A percentile compares a stretch with the other conserved stretches of the same genome.
Conservation (phyloP, 176 grass and related monocot genomes). For the Rhynchospora pubera region DNA sequence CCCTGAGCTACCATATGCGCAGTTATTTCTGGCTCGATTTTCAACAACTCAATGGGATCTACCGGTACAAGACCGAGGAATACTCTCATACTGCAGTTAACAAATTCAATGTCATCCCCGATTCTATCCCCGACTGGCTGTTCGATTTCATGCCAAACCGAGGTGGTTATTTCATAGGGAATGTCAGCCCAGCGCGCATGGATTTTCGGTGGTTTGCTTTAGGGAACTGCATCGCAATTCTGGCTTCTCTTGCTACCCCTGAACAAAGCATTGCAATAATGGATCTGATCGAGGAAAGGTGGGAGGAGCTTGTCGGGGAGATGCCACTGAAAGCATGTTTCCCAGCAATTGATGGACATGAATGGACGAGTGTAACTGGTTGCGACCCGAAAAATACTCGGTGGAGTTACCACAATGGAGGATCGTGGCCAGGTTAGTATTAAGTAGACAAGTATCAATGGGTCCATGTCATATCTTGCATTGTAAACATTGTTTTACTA, state of each 20-base stretch:
- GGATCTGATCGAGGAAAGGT: slow-evolving; percentile 83
- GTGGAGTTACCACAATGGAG: slow-evolving; percentile 97
- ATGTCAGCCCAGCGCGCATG: slow-evolving; percentile 90
- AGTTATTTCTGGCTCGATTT: slow-evolving; percentile 98
- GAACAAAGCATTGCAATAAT: slow-evolving; percentile 88
- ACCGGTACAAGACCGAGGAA: slow-evolving; percentile 93
- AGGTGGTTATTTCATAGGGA: slow-evolving; percentile 91
- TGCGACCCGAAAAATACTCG: slow-evolving; percentile 91
- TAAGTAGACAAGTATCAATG: not conserved
- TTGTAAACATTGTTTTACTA: not conserved
- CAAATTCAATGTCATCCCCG: slow-evolving; percentile 95
- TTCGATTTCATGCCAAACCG: slow-evolving; percentile 90
- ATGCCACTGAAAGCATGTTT: slow-evolving; percentile 89
- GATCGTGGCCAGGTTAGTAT: slow-evolving; percentile 89
- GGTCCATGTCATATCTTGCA: not conserved
- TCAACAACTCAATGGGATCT: slow-evolving; percentile 78
- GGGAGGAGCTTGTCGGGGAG: slow-evolving; percentile 92
- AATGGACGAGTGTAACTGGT: slow-evolving; percentile 88
- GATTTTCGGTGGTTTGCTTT: slow-evolving; percentile 96
- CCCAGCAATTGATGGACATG: slow-evolving; percentile 81
- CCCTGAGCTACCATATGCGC: slow-evolving; percentile 87
- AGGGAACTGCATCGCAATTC: slow-evolving; percentile 87
- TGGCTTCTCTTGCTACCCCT: slow-evolving; percentile 81
- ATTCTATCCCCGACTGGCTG: slow-evolving; percentile 92
- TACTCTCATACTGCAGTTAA: slow-evolving; percentile 95